phyloP scores from a whole-genome alignment of 192 early-diverging fungal species.

The Coemansia sp. region DNA sequence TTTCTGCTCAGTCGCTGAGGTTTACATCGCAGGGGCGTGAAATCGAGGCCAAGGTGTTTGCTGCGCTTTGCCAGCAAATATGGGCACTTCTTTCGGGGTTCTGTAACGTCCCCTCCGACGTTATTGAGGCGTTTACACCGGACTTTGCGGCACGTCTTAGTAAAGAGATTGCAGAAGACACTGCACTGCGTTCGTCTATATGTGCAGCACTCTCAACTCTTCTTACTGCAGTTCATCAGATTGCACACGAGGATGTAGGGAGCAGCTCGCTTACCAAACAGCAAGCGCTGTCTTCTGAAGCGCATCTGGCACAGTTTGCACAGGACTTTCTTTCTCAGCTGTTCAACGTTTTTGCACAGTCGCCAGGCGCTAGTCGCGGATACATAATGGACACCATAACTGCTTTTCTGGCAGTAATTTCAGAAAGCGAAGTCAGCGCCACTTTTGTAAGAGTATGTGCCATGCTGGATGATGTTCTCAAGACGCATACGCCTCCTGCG shows the following conservation, averaged over 20 bases:
- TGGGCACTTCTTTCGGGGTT: slow-evolving; percentile 86
- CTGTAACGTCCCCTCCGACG: slow-evolving; percentile 81
- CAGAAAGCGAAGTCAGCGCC: slow-evolving; percentile 60
- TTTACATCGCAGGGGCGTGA: slow-evolving; percentile 61
- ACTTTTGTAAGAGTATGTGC: slow-evolving; percentile 65
- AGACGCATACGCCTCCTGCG: slow-evolving; percentile 55
- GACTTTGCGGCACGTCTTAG: slow-evolving; percentile 72
- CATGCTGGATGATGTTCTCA: slow-evolving; percentile 61
- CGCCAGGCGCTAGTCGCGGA: slow-evolving; percentile 62
- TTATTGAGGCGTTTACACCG: slow-evolving; percentile 61
- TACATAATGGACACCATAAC: slow-evolving; percentile 71
- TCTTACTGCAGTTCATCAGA: slow-evolving; percentile 45
- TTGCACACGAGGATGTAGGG: slow-evolving; percentile 26
- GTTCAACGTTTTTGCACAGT: slow-evolving; percentile 77
- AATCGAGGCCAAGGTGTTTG: slow-evolving; percentile 85
- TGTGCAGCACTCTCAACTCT: slow-evolving; percentile 72
- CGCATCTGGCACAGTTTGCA: slow-evolving; percentile 65
- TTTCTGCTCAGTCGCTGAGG: slow-evolving; percentile 64
- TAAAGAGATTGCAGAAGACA: slow-evolving; percentile 70
- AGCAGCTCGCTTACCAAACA: slow-evolving; percentile 52
- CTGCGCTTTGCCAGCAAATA: slow-evolving; percentile 83
- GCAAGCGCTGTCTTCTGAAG: slow-evolving; percentile 60
- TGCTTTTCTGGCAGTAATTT: slow-evolving; percentile 65
- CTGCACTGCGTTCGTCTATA: slow-evolving; percentile 75
- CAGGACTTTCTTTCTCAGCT: slow-evolving; percentile 72